Conservation (phyloP, 768 basidiomycete genomes). For the Wakefieldia striispora region DNA sequence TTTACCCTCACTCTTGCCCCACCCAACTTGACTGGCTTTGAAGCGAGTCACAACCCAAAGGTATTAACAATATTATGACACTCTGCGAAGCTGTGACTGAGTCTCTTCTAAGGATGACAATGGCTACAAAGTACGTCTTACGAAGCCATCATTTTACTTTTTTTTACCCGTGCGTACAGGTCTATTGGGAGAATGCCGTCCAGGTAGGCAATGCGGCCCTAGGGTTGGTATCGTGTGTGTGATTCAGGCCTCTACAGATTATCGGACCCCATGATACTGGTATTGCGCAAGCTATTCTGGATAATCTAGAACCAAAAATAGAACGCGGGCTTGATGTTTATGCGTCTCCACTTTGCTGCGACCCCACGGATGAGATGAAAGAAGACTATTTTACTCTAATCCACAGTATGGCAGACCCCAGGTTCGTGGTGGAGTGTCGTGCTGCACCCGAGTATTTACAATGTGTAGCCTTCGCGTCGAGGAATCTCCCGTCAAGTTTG, state of each 20-base stretch:
- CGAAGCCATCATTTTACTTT: background rate
- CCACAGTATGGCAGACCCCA: conserved; percentile 13
- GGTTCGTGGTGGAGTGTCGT: conserved; percentile 8
- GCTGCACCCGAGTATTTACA: background rate
- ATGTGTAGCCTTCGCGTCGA: conserved; percentile 9
- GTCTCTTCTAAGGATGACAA: conserved; percentile 63
- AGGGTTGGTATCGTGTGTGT: background rate
- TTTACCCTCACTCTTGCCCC: background rate
- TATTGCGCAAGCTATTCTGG: conserved; percentile 64
- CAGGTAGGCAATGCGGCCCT: conserved; percentile 46
- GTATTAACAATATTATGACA: conserved; percentile 32
- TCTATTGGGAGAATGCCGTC: conserved; percentile 88
- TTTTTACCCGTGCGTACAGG: conserved; percentile 41
- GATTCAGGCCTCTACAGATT: conserved; percentile 47
- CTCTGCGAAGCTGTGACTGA: background rate
- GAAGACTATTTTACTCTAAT: conserved; percentile 54
- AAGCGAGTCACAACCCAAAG: conserved; percentile 89
- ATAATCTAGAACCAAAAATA: conserved; percentile 53
- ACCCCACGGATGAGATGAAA: conserved; percentile 59
- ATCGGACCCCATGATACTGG: conserved; percentile 81
- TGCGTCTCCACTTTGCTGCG: conserved; percentile 46
- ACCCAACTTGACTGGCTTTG: conserved; percentile 1
- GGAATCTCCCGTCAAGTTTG: conserved; percentile 49
- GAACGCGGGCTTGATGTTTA: conserved; percentile 39
- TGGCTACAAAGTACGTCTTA: conserved; percentile 68